These are phyloP conservation scores for Sporothrix luriei DNA, from an alignment of 2,329 filamentous ascomycete genomes.

Conservation along the genomic window DNA sequence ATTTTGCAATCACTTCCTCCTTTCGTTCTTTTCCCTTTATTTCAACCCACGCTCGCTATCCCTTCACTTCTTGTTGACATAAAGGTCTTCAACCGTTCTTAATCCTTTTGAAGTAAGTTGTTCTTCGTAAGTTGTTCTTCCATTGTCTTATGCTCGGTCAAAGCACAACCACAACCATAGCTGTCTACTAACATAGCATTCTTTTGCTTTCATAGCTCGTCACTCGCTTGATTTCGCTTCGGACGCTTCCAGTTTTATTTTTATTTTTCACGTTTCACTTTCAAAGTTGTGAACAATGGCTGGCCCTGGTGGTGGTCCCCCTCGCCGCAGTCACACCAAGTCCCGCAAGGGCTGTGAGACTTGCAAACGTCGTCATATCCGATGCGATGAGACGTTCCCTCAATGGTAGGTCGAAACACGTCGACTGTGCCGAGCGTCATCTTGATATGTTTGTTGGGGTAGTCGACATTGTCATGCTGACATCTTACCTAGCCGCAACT, in stretches of 20 bases:
- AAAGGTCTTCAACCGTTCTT: slow-evolving; percentile 10
- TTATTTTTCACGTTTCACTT: slow-evolving; percentile 44
- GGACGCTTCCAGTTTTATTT: slow-evolving; percentile 40
- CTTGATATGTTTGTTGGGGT: not conserved
- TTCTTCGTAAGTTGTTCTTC: not conserved
- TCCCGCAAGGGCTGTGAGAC: slow-evolving; percentile 98
- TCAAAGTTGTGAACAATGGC: slow-evolving; percentile 64
- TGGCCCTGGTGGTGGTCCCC: slow-evolving; percentile 91
- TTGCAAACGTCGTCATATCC: slow-evolving; percentile 95
- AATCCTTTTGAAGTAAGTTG: not conserved
- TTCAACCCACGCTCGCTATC: slow-evolving; percentile 28
- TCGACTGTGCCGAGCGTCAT: not conserved
- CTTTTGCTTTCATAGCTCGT: slow-evolving; percentile 13
- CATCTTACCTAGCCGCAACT: slow-evolving; percentile 72
- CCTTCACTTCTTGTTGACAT: slow-evolving; percentile 27
- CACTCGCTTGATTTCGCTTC: slow-evolving; percentile 34
- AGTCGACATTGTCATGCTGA: slow-evolving; percentile 6
- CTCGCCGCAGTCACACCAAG: slow-evolving; percentile 92
- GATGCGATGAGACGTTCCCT: slow-evolving; percentile 95
- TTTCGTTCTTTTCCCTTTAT: slow-evolving; percentile 1
- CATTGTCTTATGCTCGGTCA: not conserved
- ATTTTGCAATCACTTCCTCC: slow-evolving; percentile 7
- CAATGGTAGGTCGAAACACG: slow-evolving; percentile 71
- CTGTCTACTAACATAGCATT: not conserved
- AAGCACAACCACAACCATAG: not conserved